phyloP scores from a whole-genome alignment of 2,329 filamentous ascomycete species.

The Paraphoma sp. region DNA sequence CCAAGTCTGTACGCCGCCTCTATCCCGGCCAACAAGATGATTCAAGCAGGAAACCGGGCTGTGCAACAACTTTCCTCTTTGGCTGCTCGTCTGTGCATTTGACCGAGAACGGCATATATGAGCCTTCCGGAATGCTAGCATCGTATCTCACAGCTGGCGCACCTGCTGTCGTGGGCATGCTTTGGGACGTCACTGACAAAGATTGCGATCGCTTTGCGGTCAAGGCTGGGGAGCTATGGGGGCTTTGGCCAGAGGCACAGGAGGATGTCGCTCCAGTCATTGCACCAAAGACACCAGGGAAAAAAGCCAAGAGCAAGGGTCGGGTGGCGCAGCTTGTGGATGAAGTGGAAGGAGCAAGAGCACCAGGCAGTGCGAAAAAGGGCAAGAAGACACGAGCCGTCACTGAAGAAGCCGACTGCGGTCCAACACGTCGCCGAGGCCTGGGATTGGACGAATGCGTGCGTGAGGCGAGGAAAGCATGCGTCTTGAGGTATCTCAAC shows the following conservation, averaged over 20 bases:
- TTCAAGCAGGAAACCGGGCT: constrained; percentile 48
- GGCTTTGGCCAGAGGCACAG: constrained; percentile 64
- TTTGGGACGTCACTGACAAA: constrained; percentile 98
- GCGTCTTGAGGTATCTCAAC: constrained; percentile 88
- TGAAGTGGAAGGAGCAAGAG: constrained; percentile 33
- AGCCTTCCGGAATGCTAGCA: constrained; percentile 87
- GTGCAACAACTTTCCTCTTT: constrained; percentile 87
- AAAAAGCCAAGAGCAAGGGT: constrained; percentile 39
- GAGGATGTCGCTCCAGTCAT: constrained; percentile 16
- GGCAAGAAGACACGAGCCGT: constrained; percentile 35
- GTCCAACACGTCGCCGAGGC: constrained; percentile 30
- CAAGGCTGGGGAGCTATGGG: constrained; percentile 83
- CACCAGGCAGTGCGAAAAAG: constrained; percentile 20
- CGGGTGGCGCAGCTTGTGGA: constrained; percentile 31
- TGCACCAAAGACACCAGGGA: constrained; percentile 29
- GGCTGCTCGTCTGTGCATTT: constrained; percentile 89
- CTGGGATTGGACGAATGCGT: constrained; percentile 78
- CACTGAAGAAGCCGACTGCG: constrained; percentile 31
- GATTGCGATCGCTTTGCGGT: constrained; percentile 95
- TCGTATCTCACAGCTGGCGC: constrained; percentile 85
- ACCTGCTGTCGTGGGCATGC: constrained; percentile 85
- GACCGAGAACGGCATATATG: constrained; percentile 78
- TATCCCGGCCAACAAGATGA: constrained; percentile 54
- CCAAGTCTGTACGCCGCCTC: constrained; percentile 79
- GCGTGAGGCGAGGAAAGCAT: constrained; percentile 74